A percentile compares a stretch with the other conserved stretches of the same genome.
Conservation (phyloP, 108 stramenopile species). For the Cyclotella atomus region DNA sequence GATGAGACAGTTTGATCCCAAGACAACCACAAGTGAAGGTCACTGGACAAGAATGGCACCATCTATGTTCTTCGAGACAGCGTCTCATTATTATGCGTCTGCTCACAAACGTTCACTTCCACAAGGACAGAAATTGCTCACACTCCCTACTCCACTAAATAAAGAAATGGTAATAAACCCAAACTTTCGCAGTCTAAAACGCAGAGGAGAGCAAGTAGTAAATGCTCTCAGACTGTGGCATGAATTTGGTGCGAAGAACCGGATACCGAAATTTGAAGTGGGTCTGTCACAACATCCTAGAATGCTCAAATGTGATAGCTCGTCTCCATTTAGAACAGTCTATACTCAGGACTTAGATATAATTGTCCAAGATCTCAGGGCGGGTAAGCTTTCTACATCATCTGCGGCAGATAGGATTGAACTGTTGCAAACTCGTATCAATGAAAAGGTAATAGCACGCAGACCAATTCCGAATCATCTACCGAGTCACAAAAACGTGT, state of each 20-base stretch:
- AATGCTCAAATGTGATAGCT: background rate
- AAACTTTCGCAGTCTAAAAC: constrained; percentile 62
- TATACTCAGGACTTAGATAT: constrained; percentile 68
- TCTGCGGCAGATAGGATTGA: constrained; percentile 59
- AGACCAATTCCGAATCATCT: constrained; percentile 79
- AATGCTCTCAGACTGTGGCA: constrained; percentile 74
- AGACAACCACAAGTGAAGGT: constrained; percentile 39
- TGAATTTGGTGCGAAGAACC: constrained; percentile 52
- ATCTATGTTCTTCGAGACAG: constrained; percentile 73
- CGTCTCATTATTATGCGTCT: constrained; percentile 74
- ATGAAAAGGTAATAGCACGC: constrained; percentile 65
- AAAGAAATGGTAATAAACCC: constrained; percentile 74
- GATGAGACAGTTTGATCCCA: constrained; percentile 63
- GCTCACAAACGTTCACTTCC: constrained; percentile 76
- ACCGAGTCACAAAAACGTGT: constrained; percentile 77
- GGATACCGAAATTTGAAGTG: constrained; percentile 2
- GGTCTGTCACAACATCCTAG: background rate
- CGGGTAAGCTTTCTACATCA: constrained; percentile 50
- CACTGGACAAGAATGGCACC: constrained; percentile 73
- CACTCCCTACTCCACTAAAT: constrained; percentile 64
- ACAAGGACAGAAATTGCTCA: constrained; percentile 65
- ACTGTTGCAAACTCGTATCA: constrained; percentile 41
- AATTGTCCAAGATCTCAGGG: constrained; percentile 58
- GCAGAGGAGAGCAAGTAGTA: constrained; percentile 66
- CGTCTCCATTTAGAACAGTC: constrained; percentile 73